Percentiles rank a stretch among this genome's conserved stretches.
Conservation (phyloP, 306 rosid genomes). For the Luffa acutangula region DNA sequence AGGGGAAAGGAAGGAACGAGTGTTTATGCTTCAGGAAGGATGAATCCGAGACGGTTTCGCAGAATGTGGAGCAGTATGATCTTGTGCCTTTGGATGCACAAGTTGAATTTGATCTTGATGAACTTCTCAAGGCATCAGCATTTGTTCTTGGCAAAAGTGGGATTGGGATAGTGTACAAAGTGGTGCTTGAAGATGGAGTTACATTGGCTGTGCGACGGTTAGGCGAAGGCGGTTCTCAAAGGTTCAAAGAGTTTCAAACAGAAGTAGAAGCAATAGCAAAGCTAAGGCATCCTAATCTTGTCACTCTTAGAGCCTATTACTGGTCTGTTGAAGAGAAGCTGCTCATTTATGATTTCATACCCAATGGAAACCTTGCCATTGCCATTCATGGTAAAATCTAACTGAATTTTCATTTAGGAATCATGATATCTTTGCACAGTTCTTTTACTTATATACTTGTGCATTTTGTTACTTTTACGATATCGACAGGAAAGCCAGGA, state of each 20-base stretch:
- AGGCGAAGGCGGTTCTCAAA: conserved; percentile 98
- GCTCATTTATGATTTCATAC: conserved; percentile 73
- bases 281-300: conserved; percentile 78
- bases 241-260: conserved; percentile 88
- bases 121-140: conserved; percentile 97
- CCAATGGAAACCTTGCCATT: conserved; percentile 76
- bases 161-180: conserved; percentile 91
- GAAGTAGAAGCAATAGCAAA: conserved; percentile 97
- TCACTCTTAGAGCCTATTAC: conserved; percentile 75
- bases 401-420: conserved; percentile 11
- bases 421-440: background rate
- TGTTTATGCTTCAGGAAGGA: conserved; percentile 76
- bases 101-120: conserved; percentile 91
- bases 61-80: conserved; percentile 76
- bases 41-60: conserved; percentile 65
- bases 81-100: conserved; percentile 76
- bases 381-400: conserved; percentile 71
- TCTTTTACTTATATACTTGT: background rate
- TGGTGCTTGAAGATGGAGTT: conserved; percentile 89
- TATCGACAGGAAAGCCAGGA: conserved; percentile 64
- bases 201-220: conserved; percentile 81
- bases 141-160: conserved; percentile 98
- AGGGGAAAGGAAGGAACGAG: conserved; percentile 54
- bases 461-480: background rate
- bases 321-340: conserved; percentile 99